A percentile compares a stretch with the other conserved stretches of the same genome.
Conservation (phyloP, 2,329 filamentous ascomycete genomes). For the Colletotrichum lupini region DNA sequence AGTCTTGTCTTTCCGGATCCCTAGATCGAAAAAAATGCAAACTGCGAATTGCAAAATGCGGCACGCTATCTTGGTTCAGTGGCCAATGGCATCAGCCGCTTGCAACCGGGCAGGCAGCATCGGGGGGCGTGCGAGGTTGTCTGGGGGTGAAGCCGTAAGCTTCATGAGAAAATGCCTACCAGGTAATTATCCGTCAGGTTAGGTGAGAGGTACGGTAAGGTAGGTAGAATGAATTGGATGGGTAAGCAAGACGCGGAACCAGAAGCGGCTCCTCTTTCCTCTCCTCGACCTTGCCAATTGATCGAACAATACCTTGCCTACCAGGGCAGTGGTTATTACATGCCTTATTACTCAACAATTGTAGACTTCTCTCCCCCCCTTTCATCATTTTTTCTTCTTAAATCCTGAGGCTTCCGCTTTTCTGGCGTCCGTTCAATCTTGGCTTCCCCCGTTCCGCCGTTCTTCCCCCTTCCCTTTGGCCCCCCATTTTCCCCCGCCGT, state of each 20-base stretch:
- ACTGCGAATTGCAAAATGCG: conserved; percentile 11
- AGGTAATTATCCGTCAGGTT: too few species aligned
- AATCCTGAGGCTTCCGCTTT: conserved; percentile 15
- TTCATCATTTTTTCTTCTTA: conserved; percentile 6
- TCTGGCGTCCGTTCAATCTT: conserved; percentile 2
- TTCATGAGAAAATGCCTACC: not conserved
- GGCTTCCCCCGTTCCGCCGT: conserved; percentile 10
- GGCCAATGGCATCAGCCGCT: conserved; percentile 21
- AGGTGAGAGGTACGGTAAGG: too few species aligned
- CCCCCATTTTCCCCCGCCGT: not conserved
- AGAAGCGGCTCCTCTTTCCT: conserved; percentile 25
- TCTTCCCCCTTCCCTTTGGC: not conserved
- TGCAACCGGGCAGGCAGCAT: not conserved
- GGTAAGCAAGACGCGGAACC: not conserved
- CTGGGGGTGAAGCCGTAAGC: not conserved
- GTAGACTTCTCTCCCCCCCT: not conserved
- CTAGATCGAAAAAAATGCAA: not conserved
- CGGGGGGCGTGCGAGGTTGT: not conserved
- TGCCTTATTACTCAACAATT: not conserved
- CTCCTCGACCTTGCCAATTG: not conserved
- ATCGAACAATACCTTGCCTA: not conserved
- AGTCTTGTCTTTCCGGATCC: not conserved
- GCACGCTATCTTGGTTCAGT: not conserved
- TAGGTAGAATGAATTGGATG: not conserved
- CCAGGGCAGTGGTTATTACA: not conserved